Evolutionary conservation across 2,329 filamentous ascomycete genomes (phyloP).

Genomic region (Chaetomiaceae sp.): DNA sequence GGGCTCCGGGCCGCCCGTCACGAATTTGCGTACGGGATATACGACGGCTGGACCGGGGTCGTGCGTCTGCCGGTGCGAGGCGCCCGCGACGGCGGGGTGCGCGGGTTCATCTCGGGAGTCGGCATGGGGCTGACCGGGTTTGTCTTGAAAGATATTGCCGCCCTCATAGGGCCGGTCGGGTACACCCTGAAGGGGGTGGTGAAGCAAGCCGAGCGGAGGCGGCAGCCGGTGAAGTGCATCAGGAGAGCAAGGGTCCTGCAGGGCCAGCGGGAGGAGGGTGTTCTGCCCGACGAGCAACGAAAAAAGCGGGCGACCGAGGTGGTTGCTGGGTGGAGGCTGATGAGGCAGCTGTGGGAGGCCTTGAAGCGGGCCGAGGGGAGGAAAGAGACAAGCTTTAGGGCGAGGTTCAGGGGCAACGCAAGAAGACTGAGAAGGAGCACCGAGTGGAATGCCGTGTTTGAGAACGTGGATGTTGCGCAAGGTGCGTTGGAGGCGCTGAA

Average conservation of each 20-base stretch:
- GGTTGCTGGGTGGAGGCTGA: conserved; percentile 38
- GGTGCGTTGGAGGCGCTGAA: conserved; percentile 41
- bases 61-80: conserved; percentile 55
- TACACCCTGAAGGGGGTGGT: conserved; percentile 61
- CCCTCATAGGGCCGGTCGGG: conserved; percentile 54
- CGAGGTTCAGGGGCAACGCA: conserved; percentile 31
- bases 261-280: conserved; percentile 44
- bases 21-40: conserved; percentile 60
- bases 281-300: conserved; percentile 32
- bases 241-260: conserved; percentile 55
- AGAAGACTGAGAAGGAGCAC: conserved; percentile 8
- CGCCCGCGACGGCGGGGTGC: conserved; percentile 42
- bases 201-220: conserved; percentile 52
- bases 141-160: conserved; percentile 60
- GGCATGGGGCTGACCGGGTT: conserved; percentile 61
- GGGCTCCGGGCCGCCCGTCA: conserved; percentile 56
- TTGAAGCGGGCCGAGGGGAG: conserved; percentile 36
- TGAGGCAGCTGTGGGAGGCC: conserved; percentile 37
- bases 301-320: conserved; percentile 31
- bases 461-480: conserved; percentile 45
- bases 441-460: conserved; percentile 41
- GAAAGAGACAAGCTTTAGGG: conserved; percentile 31
- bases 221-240: conserved; percentile 49
- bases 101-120: conserved; percentile 47
- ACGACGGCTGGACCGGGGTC: conserved; percentile 60